phyloP scores from a whole-genome alignment of 805 yeast genomes.

The Hanseniaspora thailandica region DNA sequence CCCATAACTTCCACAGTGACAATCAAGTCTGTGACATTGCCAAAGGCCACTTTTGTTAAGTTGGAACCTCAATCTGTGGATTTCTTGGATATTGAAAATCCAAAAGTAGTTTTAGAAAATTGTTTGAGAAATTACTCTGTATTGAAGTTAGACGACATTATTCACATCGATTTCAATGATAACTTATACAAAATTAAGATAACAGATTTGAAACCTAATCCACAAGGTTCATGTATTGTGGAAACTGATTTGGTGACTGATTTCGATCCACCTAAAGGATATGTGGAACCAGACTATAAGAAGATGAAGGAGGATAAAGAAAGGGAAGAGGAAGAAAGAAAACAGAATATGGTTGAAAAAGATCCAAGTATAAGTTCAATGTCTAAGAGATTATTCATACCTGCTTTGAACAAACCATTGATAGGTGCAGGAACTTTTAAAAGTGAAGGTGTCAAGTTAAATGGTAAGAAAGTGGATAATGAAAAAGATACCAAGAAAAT shows the following conservation, averaged over 20 bases:
- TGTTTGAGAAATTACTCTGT: constrained; percentile 84
- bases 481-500: neutral
- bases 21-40: constrained; percentile 65
- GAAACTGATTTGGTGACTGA: constrained; percentile 96
- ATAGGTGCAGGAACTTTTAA: neutral
- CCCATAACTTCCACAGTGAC: constrained; percentile 74
- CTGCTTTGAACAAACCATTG: constrained; percentile 2
- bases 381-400: constrained; percentile 40
- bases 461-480: neutral
- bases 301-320: constrained; percentile 22
- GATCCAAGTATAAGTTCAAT: constrained; percentile 50
- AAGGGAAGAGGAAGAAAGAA: constrained; percentile 21
- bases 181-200: constrained; percentile 68
- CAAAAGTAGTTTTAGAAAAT: constrained; percentile 90
- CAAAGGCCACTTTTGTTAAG: constrained; percentile 78
- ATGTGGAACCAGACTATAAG: constrained; percentile 75
- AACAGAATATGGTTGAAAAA: constrained; percentile 26
- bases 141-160: constrained; percentile 68
- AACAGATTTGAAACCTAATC: constrained; percentile 74
- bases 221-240: constrained; percentile 60
- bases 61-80: constrained; percentile 92
- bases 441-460: constrained; percentile 7
- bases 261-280: constrained; percentile 98
- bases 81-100: constrained; percentile 85
- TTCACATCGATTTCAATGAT: constrained; percentile 76